Percentiles rank a stretch among this genome's conserved stretches.
Conservation (phyloP, 495 filamentous ascomycete species). For the Xylaria flabelliformis region DNA sequence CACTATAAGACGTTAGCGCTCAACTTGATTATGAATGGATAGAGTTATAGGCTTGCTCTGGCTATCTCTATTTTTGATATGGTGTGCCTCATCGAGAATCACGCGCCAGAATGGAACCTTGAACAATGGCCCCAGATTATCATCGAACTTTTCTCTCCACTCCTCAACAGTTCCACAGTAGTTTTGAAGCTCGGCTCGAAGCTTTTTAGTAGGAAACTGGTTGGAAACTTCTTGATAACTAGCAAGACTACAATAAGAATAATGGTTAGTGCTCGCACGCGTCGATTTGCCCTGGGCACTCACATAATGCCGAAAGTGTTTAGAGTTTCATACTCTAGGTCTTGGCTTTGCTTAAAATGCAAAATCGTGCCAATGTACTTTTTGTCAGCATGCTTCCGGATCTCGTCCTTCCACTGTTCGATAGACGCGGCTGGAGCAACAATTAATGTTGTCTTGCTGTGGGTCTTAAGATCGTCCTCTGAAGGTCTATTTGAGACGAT, state of each 20-base stretch:
- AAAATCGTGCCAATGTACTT: not conserved
- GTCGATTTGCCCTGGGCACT: not conserved
- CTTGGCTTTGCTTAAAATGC: not conserved
- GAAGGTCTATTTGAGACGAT: constrained; percentile 54
- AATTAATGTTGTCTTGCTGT: constrained; percentile 40
- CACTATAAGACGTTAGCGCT: constrained; percentile 61
- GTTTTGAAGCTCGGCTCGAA: not conserved
- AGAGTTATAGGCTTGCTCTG: constrained; percentile 18
- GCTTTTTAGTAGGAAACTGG: not conserved
- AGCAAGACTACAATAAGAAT: not conserved
- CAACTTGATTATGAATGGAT: not conserved
- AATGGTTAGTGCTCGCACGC: not conserved
- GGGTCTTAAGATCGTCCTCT: constrained; percentile 25
- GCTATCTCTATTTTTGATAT: constrained; percentile 63
- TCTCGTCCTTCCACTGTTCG: not conserved
- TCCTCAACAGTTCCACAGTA: constrained; percentile 55
- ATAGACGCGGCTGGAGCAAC: constrained; percentile 3
- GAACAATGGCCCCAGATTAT: constrained; percentile 50
- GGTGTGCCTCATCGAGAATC: constrained; percentile 67
- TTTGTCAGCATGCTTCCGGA: not conserved
- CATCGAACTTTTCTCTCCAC: constrained; percentile 44
- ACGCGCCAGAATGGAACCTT: constrained; percentile 59
- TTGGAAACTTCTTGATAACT: not conserved
- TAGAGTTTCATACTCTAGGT: not conserved
- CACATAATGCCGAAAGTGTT: not conserved